Evolutionary conservation across 2,329 filamentous ascomycete genomes (phyloP).

Genomic region (Colletotrichum costaricense): DNA sequence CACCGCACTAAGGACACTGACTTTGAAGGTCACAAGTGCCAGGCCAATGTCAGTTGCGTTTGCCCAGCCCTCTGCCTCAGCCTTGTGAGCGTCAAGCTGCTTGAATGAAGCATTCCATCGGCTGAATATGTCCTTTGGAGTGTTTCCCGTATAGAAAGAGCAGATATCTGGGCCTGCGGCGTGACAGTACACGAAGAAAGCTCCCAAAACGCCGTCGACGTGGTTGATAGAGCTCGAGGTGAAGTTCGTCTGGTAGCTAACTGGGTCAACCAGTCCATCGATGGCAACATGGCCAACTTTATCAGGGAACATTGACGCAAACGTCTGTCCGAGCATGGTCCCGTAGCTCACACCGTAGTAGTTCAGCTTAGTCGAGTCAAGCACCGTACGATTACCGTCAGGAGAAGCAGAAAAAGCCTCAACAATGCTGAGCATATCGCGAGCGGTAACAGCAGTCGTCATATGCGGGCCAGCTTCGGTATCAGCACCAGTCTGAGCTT

Average conservation of each 20-base stretch:
- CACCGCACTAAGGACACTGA: not conserved
- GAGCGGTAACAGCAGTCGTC: slow-evolving; percentile 50
- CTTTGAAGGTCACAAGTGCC: slow-evolving; percentile 13
- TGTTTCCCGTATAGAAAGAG: slow-evolving; percentile 47
- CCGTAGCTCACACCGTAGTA: slow-evolving; percentile 62
- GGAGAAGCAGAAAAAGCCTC: slow-evolving; percentile 41
- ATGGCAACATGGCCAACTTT: slow-evolving; percentile 50
- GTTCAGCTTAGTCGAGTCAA: slow-evolving; percentile 43
- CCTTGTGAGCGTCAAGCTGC: slow-evolving; percentile 35
- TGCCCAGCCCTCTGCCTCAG: slow-evolving; percentile 34
- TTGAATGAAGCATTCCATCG: slow-evolving; percentile 37
- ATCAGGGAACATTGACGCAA: slow-evolving; percentile 52
- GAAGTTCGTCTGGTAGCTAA: slow-evolving; percentile 47
- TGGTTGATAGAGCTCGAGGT: slow-evolving; percentile 54
- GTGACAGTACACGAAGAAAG: slow-evolving; percentile 57
- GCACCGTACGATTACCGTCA: slow-evolving; percentile 23
- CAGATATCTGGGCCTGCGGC: slow-evolving; percentile 51
- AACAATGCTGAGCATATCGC: slow-evolving; percentile 57
- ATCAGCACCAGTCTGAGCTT: not conserved
- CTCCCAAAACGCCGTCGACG: slow-evolving; percentile 53
- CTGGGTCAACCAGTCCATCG: slow-evolving; percentile 57
- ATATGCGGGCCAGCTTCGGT: slow-evolving; percentile 41
- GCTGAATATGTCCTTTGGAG: slow-evolving; percentile 47
- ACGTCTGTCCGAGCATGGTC: slow-evolving; percentile 53
- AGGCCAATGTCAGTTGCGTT: slow-evolving; percentile 23